Base-by-base conservation (phyloP, 1,139 yeast species). In the Candida smagusa region DNA sequence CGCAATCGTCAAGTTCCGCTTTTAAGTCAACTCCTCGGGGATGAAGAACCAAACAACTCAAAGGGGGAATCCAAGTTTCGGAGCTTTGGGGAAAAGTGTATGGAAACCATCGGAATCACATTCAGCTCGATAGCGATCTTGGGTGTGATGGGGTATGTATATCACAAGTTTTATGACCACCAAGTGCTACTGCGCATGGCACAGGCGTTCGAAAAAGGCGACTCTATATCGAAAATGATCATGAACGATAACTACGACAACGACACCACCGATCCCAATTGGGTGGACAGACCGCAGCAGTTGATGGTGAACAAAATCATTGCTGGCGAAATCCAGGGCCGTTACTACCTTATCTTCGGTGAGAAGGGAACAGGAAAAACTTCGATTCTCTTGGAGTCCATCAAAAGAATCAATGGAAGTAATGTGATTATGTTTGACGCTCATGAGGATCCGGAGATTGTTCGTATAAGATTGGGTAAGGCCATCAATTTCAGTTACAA, bases 311-410 rank as follows among this genome's bases (percentile, higher is more conserved):
- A 86, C 59, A 79, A 75, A 33, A 80, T 86, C 23, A 69, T 86
- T 9, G 57, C 74, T 7, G 95, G 95, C 1, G 61, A 72, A 12
- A 63, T 77, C 2, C 62, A 63, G 9, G 95, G 95, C 0, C 59
- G 92, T 22, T 86, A 86, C 56, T 84, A 79, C 53, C 61, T 86
- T 38, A 57, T 86, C 12, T 77, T 86, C 38, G 95, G 95, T 19
- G 95, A 86, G 56, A 85, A 86, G 54, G 95, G 95, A 1, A 85
- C 94, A 0, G 95, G 95, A 3, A 86, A 86, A 52, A 82, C 90
- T 0, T 81, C 92, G 1, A 68, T 85, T 59, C 65, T 84, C 22
- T 58, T 81, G 48, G 89, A 84, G 49, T 77, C 90, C 3, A 79
- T 86, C 72, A 74, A 79, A 44, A 74, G 79, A 46, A 77, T 79